Evolutionary conservation across 176 grass and related monocot species (phyloP).

Genomic region (Oryza meyeriana): DNA sequence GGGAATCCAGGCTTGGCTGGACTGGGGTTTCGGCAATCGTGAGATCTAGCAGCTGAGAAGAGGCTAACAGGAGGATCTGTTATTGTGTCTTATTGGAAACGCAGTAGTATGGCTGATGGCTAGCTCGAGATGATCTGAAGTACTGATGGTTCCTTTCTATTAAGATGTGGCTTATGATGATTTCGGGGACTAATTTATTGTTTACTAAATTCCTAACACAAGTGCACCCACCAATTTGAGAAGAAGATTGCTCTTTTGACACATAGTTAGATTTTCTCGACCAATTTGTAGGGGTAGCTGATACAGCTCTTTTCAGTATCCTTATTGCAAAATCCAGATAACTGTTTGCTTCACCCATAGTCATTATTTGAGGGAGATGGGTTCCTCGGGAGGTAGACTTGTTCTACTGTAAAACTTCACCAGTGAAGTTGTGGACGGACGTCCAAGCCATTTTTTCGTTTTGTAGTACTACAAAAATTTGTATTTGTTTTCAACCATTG

Average conservation of each 20-base stretch:
- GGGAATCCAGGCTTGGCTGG: neutral
- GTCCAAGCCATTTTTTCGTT: neutral
- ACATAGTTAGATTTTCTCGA: neutral
- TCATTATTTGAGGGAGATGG: neutral
- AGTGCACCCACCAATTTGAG: neutral
- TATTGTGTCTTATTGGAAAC: neutral
- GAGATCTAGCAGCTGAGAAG: slow-evolving; percentile 16
- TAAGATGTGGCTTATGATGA: neutral
- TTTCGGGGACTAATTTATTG: neutral
- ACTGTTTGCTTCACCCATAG: neutral
- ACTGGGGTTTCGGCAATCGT: neutral
- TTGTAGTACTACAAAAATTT: neutral
- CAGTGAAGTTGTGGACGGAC: neutral
- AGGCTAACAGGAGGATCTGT: slow-evolving; percentile 8
- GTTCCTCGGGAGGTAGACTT: neutral
- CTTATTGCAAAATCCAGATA: neutral
- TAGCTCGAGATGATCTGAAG: neutral
- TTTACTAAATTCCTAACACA: neutral
- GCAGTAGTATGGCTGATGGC: neutral
- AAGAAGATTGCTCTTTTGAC: neutral
- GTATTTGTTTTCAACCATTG: neutral
- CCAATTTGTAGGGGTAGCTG: neutral
- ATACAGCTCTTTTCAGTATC: neutral
- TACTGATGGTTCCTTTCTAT: neutral
- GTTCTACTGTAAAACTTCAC: neutral